phyloP scores from a whole-genome alignment of 345 rosid genomes.

The Gossypium anomalum region DNA sequence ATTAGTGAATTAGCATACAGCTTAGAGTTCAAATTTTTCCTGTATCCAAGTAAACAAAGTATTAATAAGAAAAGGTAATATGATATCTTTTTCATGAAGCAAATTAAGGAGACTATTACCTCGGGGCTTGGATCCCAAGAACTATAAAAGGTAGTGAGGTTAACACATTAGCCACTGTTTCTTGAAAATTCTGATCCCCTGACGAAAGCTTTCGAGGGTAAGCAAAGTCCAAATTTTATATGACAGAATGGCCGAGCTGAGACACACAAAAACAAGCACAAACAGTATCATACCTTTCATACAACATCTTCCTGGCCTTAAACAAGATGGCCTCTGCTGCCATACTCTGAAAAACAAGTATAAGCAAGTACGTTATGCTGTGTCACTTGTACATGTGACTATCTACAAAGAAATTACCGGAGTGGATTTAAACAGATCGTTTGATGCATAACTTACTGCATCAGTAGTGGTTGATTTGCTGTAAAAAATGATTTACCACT shows the following conservation, averaged over 20 bases:
- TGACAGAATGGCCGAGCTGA: not conserved
- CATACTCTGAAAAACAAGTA: conserved; percentile 51
- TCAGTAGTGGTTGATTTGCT: conserved; percentile 45
- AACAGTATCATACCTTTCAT: conserved; percentile 39
- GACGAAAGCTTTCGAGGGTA: conserved; percentile 12
- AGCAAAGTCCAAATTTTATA: not conserved
- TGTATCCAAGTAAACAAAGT: conserved; percentile 21
- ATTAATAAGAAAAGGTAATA: conserved; percentile 5
- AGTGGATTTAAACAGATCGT: not conserved
- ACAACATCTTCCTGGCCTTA: conserved; percentile 68
- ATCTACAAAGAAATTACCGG: not conserved
- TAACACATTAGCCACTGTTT: conserved; percentile 72
- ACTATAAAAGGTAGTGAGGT: conserved; percentile 90
- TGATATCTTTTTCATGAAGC: not conserved
- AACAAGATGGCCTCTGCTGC: conserved; percentile 91
- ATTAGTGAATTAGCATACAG: conserved; percentile 89
- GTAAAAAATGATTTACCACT: conserved; percentile 35
- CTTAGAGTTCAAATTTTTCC: conserved; percentile 66
- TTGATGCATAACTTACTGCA: conserved; percentile 46
- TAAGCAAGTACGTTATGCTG: conserved; percentile 1
- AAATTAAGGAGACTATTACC: conserved; percentile 40
- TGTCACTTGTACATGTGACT: not conserved
- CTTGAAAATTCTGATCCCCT: conserved; percentile 69
- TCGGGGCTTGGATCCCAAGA: conserved; percentile 85
- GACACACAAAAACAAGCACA: not conserved